Base-by-base conservation (phyloP, 108 stramenopile genomes). In the Hondaea fermentalgiana region DNA sequence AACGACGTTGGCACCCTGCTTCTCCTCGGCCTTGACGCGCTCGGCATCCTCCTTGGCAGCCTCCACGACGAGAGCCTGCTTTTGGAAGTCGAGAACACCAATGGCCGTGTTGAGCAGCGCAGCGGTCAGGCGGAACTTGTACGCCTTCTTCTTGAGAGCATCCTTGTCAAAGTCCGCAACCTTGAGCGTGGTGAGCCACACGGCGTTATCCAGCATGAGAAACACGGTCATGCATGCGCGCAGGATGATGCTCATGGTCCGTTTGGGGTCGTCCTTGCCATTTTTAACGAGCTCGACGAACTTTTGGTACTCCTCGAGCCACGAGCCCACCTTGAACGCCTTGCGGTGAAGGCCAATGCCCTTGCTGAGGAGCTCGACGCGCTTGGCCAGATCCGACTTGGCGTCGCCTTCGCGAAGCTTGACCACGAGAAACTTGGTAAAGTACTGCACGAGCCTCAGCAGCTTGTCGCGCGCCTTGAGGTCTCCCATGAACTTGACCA, bases 391-490 rank as follows among this genome's bases (percentile, higher is more conserved):
- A 45, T 83, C 76, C 2, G 76, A 83, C 76, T 83, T 83, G 19
- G 49, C 49, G 76, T 83, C 76, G 49, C 2, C 51, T 4, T 83
- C 23, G n/a, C n/a, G 45, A 12, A 53, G 76, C 49, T 53, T 21
- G 49, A 53, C n/a, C 10, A 83, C 23, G 2, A 83, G 23, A 3
- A 83, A 47, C 76, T 83, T 83, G 76, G 25, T 47, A 23, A 83
- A 53, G 76, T 83, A 83, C 76, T 83, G 76, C 76, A 83, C 76
- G 28, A 83, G 51, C 23, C 76, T 43, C 76, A 83, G 19, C 8
- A 83, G n/a, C 76, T 83, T 83, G 76, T 83, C 76, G 43, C 76
- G 44, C 76, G 76, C 76, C 76, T 83, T 83, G 17, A 83, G 76
- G 76, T 83, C 76, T 43, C 76, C 76, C 49, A 47, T 83, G 76